Base-by-base conservation (phyloP, 306 rosid species). In the Luffa acutangula region DNA sequence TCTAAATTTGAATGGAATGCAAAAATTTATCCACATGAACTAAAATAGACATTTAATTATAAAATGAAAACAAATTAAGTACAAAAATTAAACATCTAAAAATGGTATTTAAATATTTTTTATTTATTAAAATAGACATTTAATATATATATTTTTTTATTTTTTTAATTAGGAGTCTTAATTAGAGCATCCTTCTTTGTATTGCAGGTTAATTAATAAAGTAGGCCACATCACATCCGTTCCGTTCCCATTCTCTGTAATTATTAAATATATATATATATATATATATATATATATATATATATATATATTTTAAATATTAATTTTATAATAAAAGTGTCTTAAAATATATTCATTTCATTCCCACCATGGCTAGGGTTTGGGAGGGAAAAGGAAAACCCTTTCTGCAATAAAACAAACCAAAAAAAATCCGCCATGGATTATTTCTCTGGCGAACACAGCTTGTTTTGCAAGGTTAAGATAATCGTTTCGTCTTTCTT, bases 401-500 rank as follows among this genome's bases (percentile, higher is more conserved):
- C 76, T 46, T 25, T 45, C 20, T 71, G 10, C 4, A 43, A 71
- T 43, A 69, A 37, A 64, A 65, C 25, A 14, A 60, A 58, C 4
- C 9, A 1, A 36, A 37, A 9, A 42, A 42, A 41, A 43, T 41
- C 49, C 75, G 77, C 77, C 59, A 72, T 72, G 77, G 77, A 49
- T 57, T 56, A 18, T 57, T 76, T 76, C 67, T 76, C 64, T 0
- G 49, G 36, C 48, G 45, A 42, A 9, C 36, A 7, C 53, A 71
- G 58, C 49, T 48, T 85, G 51, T 17, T 86, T 6, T 17, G 53
- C 42, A 84, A 69, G 64, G 69, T 67, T n/a, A 81, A 81, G 65
- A n/a, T 83, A 66, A 34, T 81, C 4, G 72, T 85, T 20, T 81
- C 87, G 9, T 81, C 84, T 8, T 49, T 86, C 5, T 62, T 42